A percentile compares a stretch with the other conserved stretches of the same genome.
Conservation (phyloP, 345 rosid species). For the Anastatica hierochuntica region DNA sequence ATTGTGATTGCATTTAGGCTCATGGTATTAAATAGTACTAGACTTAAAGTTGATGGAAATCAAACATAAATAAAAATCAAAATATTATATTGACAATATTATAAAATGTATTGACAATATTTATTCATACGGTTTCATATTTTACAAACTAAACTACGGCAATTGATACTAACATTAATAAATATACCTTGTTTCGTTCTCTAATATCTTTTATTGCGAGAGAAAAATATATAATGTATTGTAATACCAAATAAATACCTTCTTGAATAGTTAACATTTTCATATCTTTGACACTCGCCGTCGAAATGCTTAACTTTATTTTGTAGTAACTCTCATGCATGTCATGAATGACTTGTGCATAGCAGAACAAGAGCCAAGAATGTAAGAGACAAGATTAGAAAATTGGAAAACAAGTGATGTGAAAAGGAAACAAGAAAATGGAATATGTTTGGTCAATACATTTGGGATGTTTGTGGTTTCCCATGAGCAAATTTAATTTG, state of each 20-base stretch:
- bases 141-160: too few species aligned
- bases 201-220: too few species aligned
- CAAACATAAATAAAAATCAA: neutral
- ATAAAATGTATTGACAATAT: too few species aligned
- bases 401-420: constrained; percentile 15
- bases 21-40: constrained; percentile 8
- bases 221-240: too few species aligned
- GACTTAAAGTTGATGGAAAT: neutral
- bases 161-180: too few species aligned
- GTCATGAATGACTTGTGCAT: neutral
- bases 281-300: constrained; percentile 23
- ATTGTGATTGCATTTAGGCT: constrained; percentile 16
- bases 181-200: too few species aligned
- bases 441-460: constrained; percentile 28
- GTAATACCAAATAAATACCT: too few species aligned
- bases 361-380: constrained; percentile 24
- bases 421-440: constrained; percentile 22
- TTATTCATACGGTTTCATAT: too few species aligned
- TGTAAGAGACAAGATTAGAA: constrained; percentile 22
- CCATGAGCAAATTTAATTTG: constrained; percentile 24
- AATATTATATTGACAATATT: neutral
- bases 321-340: neutral
- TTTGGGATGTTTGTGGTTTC: constrained; percentile 29
- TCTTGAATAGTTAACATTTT: constrained; percentile 22
- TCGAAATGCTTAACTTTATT: too few species aligned